These are phyloP conservation scores for Pneumocystis oryctolagi DNA, from an alignment of 1,139 yeast genomes.

Conservation along the genomic window DNA sequence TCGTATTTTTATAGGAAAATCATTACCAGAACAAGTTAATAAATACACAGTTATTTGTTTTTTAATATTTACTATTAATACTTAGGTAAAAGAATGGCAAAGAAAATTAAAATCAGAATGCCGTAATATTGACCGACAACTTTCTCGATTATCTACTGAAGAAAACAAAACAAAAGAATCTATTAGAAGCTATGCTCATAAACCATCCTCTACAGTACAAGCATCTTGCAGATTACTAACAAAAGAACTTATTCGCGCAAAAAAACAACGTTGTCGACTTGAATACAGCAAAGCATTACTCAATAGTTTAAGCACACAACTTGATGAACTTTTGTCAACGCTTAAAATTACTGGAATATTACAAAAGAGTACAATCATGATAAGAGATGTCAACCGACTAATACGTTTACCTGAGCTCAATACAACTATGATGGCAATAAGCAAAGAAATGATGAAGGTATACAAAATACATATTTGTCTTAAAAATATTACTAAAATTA, in stretches of 20 bases:
- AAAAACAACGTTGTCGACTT: constrained; percentile 59
- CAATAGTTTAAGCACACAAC: constrained; percentile 72
- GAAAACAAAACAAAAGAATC: constrained; percentile 54
- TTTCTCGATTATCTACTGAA: constrained; percentile 39
- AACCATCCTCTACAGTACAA: constrained; percentile 54
- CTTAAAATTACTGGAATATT: constrained; percentile 69
- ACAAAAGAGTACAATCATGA: constrained; percentile 61
- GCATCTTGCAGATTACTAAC: constrained; percentile 43
- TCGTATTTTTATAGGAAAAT: not conserved
- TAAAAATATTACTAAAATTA: not conserved
- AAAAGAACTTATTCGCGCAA: constrained; percentile 58
- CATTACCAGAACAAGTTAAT: not conserved
- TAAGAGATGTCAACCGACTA: constrained; percentile 76
- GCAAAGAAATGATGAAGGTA: constrained; percentile 68
- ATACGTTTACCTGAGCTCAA: constrained; percentile 67
- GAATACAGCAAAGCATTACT: constrained; percentile 72
- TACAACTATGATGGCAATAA: constrained; percentile 72
- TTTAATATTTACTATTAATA: not conserved
- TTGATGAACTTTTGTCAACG: constrained; percentile 85
- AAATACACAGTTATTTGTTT: not conserved
- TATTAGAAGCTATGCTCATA: constrained; percentile 62
- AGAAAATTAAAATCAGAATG: constrained; percentile 68
- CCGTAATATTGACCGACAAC: constrained; percentile 68
- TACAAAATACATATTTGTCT: not conserved
- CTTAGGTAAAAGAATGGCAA: constrained; percentile 47